Evolutionary conservation across 371 early-diverging fungal species (phyloP).

Genomic region (Mitosporidium daphniae): DNA sequence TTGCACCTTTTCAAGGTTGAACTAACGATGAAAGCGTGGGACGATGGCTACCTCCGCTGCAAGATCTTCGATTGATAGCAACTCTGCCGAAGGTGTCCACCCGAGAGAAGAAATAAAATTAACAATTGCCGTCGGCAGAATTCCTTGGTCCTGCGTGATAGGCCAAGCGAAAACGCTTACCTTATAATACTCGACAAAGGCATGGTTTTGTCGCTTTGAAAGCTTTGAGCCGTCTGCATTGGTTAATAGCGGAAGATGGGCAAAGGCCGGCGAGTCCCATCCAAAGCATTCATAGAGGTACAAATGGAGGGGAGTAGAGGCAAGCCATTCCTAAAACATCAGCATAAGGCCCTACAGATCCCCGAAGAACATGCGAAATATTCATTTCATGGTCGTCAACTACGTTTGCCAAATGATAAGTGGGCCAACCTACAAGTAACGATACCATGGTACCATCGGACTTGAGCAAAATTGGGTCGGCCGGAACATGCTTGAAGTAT

Average conservation of each 20-base stretch:
- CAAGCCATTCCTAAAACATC: slow-evolving; percentile 48
- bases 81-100: no score
- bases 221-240: slow-evolving; percentile 42
- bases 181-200: no score
- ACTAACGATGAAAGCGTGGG: no score
- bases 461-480: slow-evolving; percentile 52
- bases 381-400: slow-evolving; percentile 61
- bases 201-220: slow-evolving; percentile 23
- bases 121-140: no score
- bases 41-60: no score
- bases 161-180: no score
- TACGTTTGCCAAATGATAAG: slow-evolving; percentile 72
- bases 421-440: no score
- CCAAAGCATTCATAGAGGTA: slow-evolving; percentile 36
- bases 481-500: slow-evolving; percentile 25
- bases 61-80: no score
- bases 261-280: slow-evolving; percentile 27
- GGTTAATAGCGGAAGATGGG: slow-evolving; percentile 46
- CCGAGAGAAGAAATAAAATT: no score
- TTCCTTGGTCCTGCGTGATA: no score
- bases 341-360: slow-evolving; percentile 23
- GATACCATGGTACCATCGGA: slow-evolving; percentile 50
- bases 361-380: slow-evolving; percentile 57
- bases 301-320: slow-evolving; percentile 55
- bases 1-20: no score